These are phyloP conservation scores for Selaginella tamariscina DNA, from an alignment of 75 land plant genomes.

Conservation along the genomic window DNA sequence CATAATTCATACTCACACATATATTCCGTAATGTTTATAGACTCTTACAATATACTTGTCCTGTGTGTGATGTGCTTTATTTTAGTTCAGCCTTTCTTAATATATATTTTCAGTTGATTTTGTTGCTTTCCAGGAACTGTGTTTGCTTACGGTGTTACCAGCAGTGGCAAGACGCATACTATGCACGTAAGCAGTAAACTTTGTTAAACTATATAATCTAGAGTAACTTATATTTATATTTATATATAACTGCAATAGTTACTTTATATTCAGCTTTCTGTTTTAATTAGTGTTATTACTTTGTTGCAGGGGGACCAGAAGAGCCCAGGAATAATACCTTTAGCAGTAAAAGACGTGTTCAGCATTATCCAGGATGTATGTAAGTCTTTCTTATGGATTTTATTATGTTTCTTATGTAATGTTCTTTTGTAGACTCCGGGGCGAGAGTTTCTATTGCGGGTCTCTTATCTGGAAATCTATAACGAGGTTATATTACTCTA, in stretches of 20 bases:
- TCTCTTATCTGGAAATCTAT: constrained; percentile 45
- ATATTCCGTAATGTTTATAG: no score
- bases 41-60: neutral
- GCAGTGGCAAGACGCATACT: constrained; percentile 49
- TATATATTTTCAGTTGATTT: constrained; percentile 12
- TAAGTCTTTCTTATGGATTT: neutral
- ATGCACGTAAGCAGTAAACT: constrained; percentile 55
- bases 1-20: no score
- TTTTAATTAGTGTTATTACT: constrained; percentile 2
- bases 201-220: no score
- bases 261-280: neutral
- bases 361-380: constrained; percentile 92
- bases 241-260: neutral
- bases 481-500: constrained; percentile 31
- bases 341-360: constrained; percentile 93
- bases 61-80: neutral
- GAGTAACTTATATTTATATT: neutral
- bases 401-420: neutral
- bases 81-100: neutral
- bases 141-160: constrained; percentile 48
- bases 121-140: constrained; percentile 35
- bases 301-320: constrained; percentile 70
- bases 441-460: constrained; percentile 43
- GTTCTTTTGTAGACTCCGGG: constrained; percentile 31
- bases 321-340: constrained; percentile 85